Evolutionary conservation across 2,329 filamentous ascomycete genomes (phyloP), one percentile per base, ranked within the genome.

Genomic region (Scedosporium minutisporum): DNA sequence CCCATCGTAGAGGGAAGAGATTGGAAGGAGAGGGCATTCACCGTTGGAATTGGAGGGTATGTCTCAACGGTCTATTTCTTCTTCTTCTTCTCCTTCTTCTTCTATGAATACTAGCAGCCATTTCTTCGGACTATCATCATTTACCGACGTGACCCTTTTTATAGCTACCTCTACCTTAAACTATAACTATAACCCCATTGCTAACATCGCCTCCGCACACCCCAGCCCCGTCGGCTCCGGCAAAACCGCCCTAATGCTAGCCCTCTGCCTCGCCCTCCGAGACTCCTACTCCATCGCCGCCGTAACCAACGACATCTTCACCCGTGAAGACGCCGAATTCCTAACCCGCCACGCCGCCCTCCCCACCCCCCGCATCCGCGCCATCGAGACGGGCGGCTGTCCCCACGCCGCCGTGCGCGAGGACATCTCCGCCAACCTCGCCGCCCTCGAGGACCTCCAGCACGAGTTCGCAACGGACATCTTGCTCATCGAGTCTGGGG

Each of bases 271-370:
- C 42, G 88, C 89, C 6, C 87, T 99, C 6, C 89, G 95, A 65
- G 81, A 87, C 60, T 80, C 84, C 62, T 93, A 90, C 83, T 91
- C 87, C 72, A 89, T 99, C 70, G 95, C 95, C 0, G 95, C 92
- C 64, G 93, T 99, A 23, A 99, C 95, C 59, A 97, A 97, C 82
- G 93, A 97, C 81, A 97, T 97, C 81, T 97, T 97, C 82, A 97
- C 93, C 23, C 89, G 89, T 67, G 95, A 99, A 78, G 95, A 99
- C 80, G 93, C 93, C 79, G 95, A 97, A 76, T 99, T 99, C 79
- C 87, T 99, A 27, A 96, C 91, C 64, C 87, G 87, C 63, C 83
- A 97, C 82, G 82, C 85, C 67, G 95, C 95, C 5, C 87, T 97
- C 0, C 89, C 93, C 0, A 83, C 93, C 4, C 75, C 83, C 29